A percentile compares a stretch with the other conserved stretches of the same genome.
These are phyloP conservation scores for barrel medic (Medicago truncatula) DNA, from an alignment of 306 rosid genomes.

Conservation along the genomic window DNA sequence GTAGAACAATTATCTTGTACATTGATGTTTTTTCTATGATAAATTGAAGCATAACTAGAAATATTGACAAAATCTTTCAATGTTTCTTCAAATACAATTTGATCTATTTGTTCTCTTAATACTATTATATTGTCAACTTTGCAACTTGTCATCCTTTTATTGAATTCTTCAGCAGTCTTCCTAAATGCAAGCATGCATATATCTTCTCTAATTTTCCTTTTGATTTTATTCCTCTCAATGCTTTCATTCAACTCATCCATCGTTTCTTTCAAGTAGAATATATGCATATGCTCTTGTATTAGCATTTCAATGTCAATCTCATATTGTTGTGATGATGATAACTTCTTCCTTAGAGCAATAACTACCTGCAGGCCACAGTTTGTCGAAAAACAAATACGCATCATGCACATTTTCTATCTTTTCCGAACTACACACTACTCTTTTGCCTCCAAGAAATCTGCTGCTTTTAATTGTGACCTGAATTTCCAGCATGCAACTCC, in stretches of 20 bases:
- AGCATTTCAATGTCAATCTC: conserved; percentile 51
- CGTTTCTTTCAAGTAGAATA: conserved; percentile 43
- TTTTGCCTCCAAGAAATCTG: too few species aligned
- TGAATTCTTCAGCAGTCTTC: conserved; percentile 50
- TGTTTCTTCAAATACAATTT: conserved; percentile 49
- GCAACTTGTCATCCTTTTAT: conserved; percentile 41
- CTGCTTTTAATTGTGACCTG: too few species aligned
- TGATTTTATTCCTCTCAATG: conserved; percentile 42
- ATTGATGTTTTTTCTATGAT: conserved; percentile 35
- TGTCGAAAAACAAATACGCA: too few species aligned
- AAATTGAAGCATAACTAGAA: conserved; percentile 30
- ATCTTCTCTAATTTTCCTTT: conserved; percentile 58
- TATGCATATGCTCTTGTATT: conserved; percentile 45
- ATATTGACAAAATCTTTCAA: conserved; percentile 37
- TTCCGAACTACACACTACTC: too few species aligned
- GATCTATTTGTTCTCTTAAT: conserved; percentile 42
- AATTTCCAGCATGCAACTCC: not conserved
- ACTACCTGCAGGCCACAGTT: too few species aligned
- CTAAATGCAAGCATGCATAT: conserved; percentile 41
- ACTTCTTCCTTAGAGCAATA: not conserved
- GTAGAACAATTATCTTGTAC: conserved; percentile 13
- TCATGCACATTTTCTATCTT: too few species aligned
- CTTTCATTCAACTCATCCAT: conserved; percentile 54
- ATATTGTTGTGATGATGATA: not conserved
- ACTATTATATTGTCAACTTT: conserved; percentile 34